Conservation (phyloP, 2,329 filamentous ascomycete species). For the Bipolaris victoriae region DNA sequence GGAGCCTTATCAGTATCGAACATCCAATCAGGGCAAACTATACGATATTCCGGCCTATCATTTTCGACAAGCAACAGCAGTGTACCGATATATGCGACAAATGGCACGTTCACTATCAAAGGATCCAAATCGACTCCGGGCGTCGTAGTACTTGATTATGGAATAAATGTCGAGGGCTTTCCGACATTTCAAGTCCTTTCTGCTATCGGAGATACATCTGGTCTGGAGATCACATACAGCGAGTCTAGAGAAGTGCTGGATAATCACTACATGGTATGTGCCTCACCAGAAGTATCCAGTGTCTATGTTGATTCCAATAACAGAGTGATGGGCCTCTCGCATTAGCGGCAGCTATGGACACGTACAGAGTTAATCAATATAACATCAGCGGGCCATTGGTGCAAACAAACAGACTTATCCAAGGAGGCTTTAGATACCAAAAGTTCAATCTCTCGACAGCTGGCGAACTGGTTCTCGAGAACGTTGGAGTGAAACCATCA, state of each 20-base stretch:
- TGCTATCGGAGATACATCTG: slow-evolving; percentile 16
- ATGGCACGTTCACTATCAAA: not conserved
- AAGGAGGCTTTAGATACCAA: slow-evolving; percentile 49
- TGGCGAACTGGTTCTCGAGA: slow-evolving; percentile 19
- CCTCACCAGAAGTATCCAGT: not conserved
- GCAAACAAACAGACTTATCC: slow-evolving; percentile 46
- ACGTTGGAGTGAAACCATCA: not conserved
- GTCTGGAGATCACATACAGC: not conserved
- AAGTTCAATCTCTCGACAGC: slow-evolving; percentile 45
- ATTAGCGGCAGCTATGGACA: slow-evolving; percentile 49
- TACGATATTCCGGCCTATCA: not conserved
- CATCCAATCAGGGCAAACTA: not conserved
- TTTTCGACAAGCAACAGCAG: not conserved
- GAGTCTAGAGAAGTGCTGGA: not conserved
- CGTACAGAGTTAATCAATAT: slow-evolving; percentile 46
- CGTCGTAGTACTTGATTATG: slow-evolving; percentile 18
- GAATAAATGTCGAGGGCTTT: slow-evolving; percentile 19
- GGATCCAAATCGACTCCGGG: not conserved
- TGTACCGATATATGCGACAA: not conserved
- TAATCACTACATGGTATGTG: not conserved
- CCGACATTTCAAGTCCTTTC: slow-evolving; percentile 23
- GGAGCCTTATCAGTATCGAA: not conserved
- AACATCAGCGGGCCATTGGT: slow-evolving; percentile 34
- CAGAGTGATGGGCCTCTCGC: slow-evolving; percentile 44
- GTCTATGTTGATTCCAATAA: not conserved